Conservation (phyloP, 192 early-diverging fungal genomes). For the Haplosporangium gracile region DNA sequence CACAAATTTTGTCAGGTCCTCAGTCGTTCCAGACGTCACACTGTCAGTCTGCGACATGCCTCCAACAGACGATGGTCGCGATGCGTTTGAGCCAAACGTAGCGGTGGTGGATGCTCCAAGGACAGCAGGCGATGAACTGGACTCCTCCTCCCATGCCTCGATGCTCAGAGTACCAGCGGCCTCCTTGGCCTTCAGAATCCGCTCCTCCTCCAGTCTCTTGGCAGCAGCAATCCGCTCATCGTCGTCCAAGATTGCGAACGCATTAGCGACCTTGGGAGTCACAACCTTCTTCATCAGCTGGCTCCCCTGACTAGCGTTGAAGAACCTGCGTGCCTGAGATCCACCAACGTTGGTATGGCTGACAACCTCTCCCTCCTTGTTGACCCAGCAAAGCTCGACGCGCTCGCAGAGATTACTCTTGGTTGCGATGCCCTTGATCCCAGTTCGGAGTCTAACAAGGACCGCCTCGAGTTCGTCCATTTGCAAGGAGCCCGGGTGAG, state of each 20-base stretch:
- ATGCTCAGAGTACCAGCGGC: conserved; percentile 46
- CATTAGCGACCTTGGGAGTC: conserved; percentile 30
- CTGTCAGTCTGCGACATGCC: background rate
- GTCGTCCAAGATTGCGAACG: conserved; percentile 50
- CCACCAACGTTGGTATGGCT: conserved; percentile 56
- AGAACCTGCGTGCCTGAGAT: conserved; percentile 39
- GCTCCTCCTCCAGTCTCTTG: conserved; percentile 41
- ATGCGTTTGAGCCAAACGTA: background rate
- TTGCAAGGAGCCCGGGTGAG: conserved; percentile 55
- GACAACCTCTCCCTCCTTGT: conserved; percentile 62
- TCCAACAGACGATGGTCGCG: background rate
- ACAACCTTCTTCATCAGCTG: conserved; percentile 23
- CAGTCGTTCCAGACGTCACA: background rate
- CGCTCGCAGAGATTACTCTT: conserved; percentile 47
- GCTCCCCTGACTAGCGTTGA: conserved; percentile 20
- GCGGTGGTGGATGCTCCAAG: background rate
- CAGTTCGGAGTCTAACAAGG: conserved; percentile 57
- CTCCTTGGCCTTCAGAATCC: conserved; percentile 50
- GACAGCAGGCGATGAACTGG: background rate
- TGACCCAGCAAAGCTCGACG: conserved; percentile 70
- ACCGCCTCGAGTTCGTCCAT: conserved; percentile 66
- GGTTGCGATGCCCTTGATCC: conserved; percentile 52
- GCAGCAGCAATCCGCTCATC: conserved; percentile 51
- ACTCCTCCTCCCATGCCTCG: conserved; percentile 54
- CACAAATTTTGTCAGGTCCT: conserved; percentile 52